phyloP scores from a whole-genome alignment of 495 filamentous ascomycete species.

The Penicillium longicatenatum region DNA sequence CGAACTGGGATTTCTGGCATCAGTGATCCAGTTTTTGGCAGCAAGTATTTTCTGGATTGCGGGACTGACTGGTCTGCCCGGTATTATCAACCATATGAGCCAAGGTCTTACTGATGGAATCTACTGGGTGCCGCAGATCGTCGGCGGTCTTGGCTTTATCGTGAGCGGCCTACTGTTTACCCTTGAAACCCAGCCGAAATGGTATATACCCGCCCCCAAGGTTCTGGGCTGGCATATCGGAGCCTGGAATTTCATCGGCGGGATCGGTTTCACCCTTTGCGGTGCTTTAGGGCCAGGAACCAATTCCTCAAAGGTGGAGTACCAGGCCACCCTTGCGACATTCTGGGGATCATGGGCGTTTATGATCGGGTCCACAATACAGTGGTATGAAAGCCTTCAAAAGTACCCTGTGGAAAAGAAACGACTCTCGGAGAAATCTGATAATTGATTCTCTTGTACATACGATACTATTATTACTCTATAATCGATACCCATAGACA shows the following conservation, averaged over 20 bases:
- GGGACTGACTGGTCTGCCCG: constrained; percentile 65
- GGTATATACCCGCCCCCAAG: constrained; percentile 60
- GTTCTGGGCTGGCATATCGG: constrained; percentile 66
- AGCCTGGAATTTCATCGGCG: constrained; percentile 59
- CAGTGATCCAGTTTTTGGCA: constrained; percentile 58
- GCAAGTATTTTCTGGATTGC: constrained; percentile 68
- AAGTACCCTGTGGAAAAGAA: constrained; percentile 58
- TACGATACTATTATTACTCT: constrained; percentile 1
- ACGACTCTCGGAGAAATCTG: neutral
- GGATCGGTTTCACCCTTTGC: constrained; percentile 69
- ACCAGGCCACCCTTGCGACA: constrained; percentile 59
- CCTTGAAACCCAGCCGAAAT: constrained; percentile 67
- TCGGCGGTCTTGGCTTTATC: constrained; percentile 67
- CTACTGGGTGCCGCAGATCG: constrained; percentile 70
- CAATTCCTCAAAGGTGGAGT: constrained; percentile 50
- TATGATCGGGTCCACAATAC: constrained; percentile 62
- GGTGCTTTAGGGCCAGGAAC: constrained; percentile 62
- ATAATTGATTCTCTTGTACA: constrained; percentile 1
- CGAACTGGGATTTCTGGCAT: constrained; percentile 71
- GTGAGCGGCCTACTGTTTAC: constrained; percentile 61
- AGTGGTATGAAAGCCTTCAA: constrained; percentile 65
- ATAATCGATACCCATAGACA: neutral
- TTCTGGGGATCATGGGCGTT: constrained; percentile 75
- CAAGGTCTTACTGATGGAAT: constrained; percentile 53
- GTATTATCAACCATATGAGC: constrained; percentile 52